Evolutionary conservation across 1,284 basidiomycete genomes (phyloP).

Genomic region (Heimioporus retisporus): DNA sequence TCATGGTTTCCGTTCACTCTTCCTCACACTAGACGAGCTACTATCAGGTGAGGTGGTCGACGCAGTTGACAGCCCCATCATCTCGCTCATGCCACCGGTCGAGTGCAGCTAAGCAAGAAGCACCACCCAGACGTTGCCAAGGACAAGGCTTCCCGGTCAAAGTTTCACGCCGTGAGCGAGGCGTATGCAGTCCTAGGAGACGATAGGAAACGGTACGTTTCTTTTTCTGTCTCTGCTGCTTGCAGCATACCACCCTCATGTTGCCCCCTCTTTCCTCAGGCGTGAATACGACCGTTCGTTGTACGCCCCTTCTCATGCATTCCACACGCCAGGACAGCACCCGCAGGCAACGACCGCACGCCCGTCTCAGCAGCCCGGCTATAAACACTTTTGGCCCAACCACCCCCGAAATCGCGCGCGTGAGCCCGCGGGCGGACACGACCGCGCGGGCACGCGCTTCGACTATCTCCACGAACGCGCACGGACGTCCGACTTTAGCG

Average conservation of each 20-base stretch:
- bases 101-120: slow-evolving; percentile 56
- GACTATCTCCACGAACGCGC: slow-evolving; percentile 23
- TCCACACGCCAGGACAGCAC: slow-evolving; percentile 27
- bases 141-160: slow-evolving; percentile 51
- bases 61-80: background rate
- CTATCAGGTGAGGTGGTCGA: slow-evolving; percentile 50
- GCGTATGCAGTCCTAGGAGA: slow-evolving; percentile 60
- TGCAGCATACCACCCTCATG: background rate
- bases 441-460: slow-evolving; percentile 8
- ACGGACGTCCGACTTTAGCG: slow-evolving; percentile 8
- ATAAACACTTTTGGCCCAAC: slow-evolving; percentile 37
- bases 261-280: slow-evolving; percentile 17
- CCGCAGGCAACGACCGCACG: slow-evolving; percentile 43
- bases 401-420: slow-evolving; percentile 34
- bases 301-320: slow-evolving; percentile 14
- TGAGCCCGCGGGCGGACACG: slow-evolving; percentile 18
- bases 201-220: slow-evolving; percentile 55
- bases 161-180: slow-evolving; percentile 59
- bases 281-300: slow-evolving; percentile 43
- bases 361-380: slow-evolving; percentile 37
- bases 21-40: slow-evolving; percentile 50
- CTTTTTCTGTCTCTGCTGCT: too few relatives aligned
- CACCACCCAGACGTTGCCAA: slow-evolving; percentile 60
- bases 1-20: slow-evolving; percentile 11
- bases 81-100: slow-evolving; percentile 10